These are phyloP conservation scores for Pseudocercospora musae DNA, from an alignment of 2,329 filamentous ascomycete genomes.

Conservation along the genomic window DNA sequence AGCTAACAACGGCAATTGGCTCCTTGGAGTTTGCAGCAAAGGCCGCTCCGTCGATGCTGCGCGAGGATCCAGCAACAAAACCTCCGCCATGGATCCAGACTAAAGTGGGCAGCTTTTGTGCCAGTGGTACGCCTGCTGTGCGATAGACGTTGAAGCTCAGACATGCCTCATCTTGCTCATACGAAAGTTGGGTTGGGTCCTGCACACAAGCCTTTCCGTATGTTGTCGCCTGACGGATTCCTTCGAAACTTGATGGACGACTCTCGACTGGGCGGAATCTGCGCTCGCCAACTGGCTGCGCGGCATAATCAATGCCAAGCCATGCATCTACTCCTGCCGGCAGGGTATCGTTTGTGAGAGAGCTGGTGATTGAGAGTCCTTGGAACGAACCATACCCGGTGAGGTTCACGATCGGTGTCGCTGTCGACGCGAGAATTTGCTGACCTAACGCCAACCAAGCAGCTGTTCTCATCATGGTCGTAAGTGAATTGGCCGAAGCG, in stretches of 20 bases:
- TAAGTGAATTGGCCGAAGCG: neutral
- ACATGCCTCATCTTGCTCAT: conserved; percentile 50
- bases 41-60: conserved; percentile 59
- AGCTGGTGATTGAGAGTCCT: conserved; percentile 15
- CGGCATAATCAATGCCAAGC: conserved; percentile 41
- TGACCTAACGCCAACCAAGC: conserved; percentile 31
- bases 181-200: conserved; percentile 7
- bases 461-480: conserved; percentile 7
- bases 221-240: conserved; percentile 7
- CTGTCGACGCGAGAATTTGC: conserved; percentile 10
- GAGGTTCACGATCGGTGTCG: conserved; percentile 11
- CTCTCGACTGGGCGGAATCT: conserved; percentile 47
- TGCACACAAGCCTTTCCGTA: conserved; percentile 23
- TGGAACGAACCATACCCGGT: conserved; percentile 17
- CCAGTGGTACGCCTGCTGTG: conserved; percentile 27
- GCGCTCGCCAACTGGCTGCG: conserved; percentile 48
- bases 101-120: conserved; percentile 49
- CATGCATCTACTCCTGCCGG: conserved; percentile 29
- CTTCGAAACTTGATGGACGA: conserved; percentile 28
- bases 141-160: conserved; percentile 59
- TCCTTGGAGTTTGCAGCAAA: conserved; percentile 53
- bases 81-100: conserved; percentile 62
- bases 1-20: conserved; percentile 55
- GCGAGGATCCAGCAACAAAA: conserved; percentile 46
- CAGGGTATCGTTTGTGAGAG: conserved; percentile 15